Evolutionary conservation across 108 stramenopile species (phyloP).

Genomic region (Schizochytrium sp.): DNA sequence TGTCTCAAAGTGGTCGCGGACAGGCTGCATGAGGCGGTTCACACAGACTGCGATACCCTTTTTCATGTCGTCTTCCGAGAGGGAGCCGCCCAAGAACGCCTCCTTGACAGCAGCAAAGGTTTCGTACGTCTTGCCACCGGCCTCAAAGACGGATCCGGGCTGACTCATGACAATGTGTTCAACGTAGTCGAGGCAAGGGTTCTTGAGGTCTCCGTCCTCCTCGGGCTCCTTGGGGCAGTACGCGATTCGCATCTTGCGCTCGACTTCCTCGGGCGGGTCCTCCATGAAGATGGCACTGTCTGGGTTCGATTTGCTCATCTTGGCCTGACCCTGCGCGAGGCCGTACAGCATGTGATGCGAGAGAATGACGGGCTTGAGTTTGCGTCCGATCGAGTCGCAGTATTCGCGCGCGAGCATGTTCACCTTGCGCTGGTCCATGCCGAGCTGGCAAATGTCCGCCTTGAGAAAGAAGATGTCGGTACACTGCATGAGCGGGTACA

Average conservation of each 20-base stretch:
- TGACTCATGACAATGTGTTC: constrained; percentile 28
- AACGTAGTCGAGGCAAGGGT: not conserved
- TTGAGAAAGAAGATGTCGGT: constrained; percentile 98
- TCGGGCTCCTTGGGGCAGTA: constrained; percentile 75
- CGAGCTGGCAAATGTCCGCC: constrained; percentile 98
- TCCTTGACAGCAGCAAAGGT: constrained; percentile 60
- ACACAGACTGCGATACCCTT: constrained; percentile 70
- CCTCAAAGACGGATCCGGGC: constrained; percentile 67
- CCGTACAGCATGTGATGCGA: constrained; percentile 79
- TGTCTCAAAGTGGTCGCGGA: constrained; percentile 80
- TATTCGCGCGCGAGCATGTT: constrained; percentile 99
- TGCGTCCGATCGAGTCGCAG: constrained; percentile 72
- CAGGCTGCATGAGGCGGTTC: constrained; percentile 84
- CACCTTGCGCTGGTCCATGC: constrained; percentile 96
- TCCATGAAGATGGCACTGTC: constrained; percentile 99
- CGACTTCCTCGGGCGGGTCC: constrained; percentile 80
- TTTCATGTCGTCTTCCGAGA: constrained; percentile 95
- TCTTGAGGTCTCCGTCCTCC: constrained; percentile 18
- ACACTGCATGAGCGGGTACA: constrained; percentile 98
- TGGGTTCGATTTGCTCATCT: constrained; percentile 98
- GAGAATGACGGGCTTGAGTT: constrained; percentile 88
- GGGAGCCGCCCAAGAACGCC: constrained; percentile 68
- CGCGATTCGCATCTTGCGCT: constrained; percentile 75
- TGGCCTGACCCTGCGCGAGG: constrained; percentile 95
- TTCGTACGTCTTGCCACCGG: constrained; percentile 70